A percentile compares a stretch with the other conserved stretches of the same genome.
Conservation (phyloP, 2,329 filamentous ascomycete genomes). For the Fusarium sp. region DNA sequence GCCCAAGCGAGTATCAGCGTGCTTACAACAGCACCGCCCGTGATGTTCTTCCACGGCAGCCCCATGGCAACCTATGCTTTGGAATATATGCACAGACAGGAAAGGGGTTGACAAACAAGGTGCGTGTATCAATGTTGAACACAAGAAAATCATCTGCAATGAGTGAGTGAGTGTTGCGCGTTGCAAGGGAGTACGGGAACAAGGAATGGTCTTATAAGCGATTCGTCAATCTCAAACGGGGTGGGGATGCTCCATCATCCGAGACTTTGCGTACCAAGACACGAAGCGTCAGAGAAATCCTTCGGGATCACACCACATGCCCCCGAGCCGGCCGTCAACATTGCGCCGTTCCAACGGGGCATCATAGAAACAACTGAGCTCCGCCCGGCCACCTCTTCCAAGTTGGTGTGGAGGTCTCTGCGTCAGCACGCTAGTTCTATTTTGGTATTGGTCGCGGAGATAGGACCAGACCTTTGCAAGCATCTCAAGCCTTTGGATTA, state of each 20-base stretch:
- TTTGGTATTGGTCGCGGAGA: conserved; percentile 26
- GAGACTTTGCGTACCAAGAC: conserved; percentile 18
- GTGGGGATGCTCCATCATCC: conserved; percentile 22
- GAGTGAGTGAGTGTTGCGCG: conserved; percentile 20
- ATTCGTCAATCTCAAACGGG: conserved; percentile 32
- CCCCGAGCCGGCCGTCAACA: conserved; percentile 28
- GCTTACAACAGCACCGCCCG: conserved; percentile 40
- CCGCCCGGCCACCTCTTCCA: conserved; percentile 15
- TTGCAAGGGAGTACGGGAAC: conserved; percentile 32
- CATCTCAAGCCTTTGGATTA: not conserved
- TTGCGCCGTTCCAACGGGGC: conserved; percentile 39
- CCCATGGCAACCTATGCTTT: conserved; percentile 28
- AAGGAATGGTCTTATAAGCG: conserved; percentile 37
- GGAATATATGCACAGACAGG: not conserved
- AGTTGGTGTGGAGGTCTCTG: not conserved
- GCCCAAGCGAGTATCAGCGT: conserved; percentile 33
- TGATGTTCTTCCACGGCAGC: conserved; percentile 39
- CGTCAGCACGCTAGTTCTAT: conserved; percentile 21
- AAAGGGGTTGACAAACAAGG: not conserved
- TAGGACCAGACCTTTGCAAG: conserved; percentile 1
- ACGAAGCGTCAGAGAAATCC: conserved; percentile 33
- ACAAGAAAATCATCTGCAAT: conserved; percentile 9
- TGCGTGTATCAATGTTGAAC: conserved; percentile 13
- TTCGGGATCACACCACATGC: conserved; percentile 7
- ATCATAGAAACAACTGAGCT: conserved; percentile 24